Percentiles rank a stretch among this genome's conserved stretches.
Conservation (phyloP, 768 basidiomycete species). For the Mycena maculata region DNA sequence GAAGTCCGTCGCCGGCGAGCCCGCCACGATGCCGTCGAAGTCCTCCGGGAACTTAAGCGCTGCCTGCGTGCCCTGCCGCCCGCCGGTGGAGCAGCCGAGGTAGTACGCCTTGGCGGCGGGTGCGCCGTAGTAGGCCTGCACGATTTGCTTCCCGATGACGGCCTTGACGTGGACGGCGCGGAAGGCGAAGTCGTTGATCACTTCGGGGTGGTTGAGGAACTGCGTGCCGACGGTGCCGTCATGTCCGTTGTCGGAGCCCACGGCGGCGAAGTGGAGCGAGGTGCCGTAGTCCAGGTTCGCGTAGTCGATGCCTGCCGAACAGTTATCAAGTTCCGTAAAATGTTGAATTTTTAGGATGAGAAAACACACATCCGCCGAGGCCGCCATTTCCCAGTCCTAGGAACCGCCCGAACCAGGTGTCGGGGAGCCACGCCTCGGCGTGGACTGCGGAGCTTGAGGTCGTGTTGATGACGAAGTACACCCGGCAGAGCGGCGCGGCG, state of each 20-base stretch:
- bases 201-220: slow-evolving; percentile 37
- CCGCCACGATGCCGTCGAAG: slow-evolving; percentile 42
- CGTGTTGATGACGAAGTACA: slow-evolving; percentile 16
- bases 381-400: slow-evolving; percentile 8
- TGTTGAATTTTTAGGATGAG: background rate
- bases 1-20: slow-evolving; percentile 35
- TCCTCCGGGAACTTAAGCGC: slow-evolving; percentile 10
- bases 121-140: slow-evolving; percentile 35
- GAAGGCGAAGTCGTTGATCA: slow-evolving; percentile 37
- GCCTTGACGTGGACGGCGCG: slow-evolving; percentile 26
- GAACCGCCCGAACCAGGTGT: slow-evolving; percentile 15
- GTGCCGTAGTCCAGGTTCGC: slow-evolving; percentile 10
- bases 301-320: slow-evolving; percentile 11
- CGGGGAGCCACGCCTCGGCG: slow-evolving; percentile 18
- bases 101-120: slow-evolving; percentile 37
- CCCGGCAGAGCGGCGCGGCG: slow-evolving; percentile 5
- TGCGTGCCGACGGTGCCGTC: slow-evolving; percentile 24
- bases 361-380: slow-evolving; percentile 13
- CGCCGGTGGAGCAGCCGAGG: slow-evolving; percentile 39
- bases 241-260: slow-evolving; percentile 38
- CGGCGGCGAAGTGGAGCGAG: slow-evolving; percentile 30
- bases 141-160: slow-evolving; percentile 37
- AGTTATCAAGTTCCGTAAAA: background rate
- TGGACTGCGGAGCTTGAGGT: slow-evolving; percentile 14
- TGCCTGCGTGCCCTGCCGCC: slow-evolving; percentile 34